Base-by-base conservation (phyloP, 1,284 basidiomycete genomes). In the Pyrrhoderma lamaoense region DNA sequence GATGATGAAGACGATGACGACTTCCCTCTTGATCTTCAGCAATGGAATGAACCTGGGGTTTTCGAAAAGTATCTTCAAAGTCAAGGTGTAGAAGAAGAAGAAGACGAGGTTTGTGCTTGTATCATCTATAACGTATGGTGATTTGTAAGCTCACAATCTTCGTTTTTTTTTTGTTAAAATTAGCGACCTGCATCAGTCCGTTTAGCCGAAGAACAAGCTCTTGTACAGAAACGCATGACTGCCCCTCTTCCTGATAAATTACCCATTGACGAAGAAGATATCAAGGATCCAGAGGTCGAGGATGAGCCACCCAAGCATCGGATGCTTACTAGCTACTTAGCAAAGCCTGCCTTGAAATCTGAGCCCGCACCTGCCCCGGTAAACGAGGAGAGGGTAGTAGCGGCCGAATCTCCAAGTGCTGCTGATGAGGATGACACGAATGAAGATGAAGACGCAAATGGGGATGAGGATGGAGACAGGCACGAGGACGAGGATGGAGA, bases 1-100 rank as follows among this genome's bases (percentile, higher is more conserved):
- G 54, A 55, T 37, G 54, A 56, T 23, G 54, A 56, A n/a, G 53
- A 55, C 31, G 53, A 55, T 31, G 54, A 56, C 36, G 53, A 55
- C 16, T 52, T 56, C 31, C 42, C 50, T 1, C 51, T 56, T 21
- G 54, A 56, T 18, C 46, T 56, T 14, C 46, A 49, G 14, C 54
- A 56, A 19, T 56, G 51, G 45, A 56, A 56, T 35, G 54, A 56
- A 13, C 19, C 37, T 5, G 16, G 45, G 13, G 50, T 46, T 16
- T 56, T 56, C 40, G 54, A 56, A 23, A 42, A 52, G 42, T 56
- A 46, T 47, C 38, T 56, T 7, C 40, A 19, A n/a, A 49, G 36
- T 13, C 50, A 49, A 38, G 46, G 46, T 21, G 43, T 36, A 13
- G 37, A 37, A 19, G 38, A 49, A 8, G 51, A 49, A 25, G 45